These are phyloP conservation scores for Hymenoscyphus linearis DNA, from an alignment of 2,329 filamentous ascomycete species.

Conservation along the genomic window DNA sequence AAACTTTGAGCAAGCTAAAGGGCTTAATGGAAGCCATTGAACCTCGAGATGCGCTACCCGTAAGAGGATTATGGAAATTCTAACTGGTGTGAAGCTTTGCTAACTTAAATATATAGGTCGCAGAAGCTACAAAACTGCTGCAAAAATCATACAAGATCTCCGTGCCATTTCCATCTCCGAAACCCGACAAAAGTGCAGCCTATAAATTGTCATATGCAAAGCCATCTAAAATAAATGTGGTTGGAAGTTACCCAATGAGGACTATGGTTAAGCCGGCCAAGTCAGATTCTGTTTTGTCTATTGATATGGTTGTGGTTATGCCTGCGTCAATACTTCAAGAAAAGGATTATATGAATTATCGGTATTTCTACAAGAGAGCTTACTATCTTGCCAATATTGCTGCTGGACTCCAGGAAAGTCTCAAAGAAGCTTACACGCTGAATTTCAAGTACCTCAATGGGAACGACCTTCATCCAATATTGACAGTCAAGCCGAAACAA, in stretches of 20 bases:
- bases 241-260: slow-evolving; percentile 78
- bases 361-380: slow-evolving; percentile 91
- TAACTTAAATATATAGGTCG: slow-evolving; percentile 44
- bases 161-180: slow-evolving; percentile 83
- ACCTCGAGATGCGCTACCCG: slow-evolving; percentile 41
- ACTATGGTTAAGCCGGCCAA: slow-evolving; percentile 67
- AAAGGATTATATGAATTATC: slow-evolving; percentile 88
- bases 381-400: slow-evolving; percentile 86
- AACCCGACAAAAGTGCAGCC: slow-evolving; percentile 66
- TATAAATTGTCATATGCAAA: slow-evolving; percentile 77
- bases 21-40: slow-evolving; percentile 51
- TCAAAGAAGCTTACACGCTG: slow-evolving; percentile 49
- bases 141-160: slow-evolving; percentile 61
- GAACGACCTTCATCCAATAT: slow-evolving; percentile 70
- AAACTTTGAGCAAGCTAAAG: slow-evolving; percentile 49
- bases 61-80: slow-evolving; percentile 21
- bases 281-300: slow-evolving; percentile 49
- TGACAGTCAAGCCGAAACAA: slow-evolving; percentile 39
- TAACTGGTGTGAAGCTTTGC: neutral
- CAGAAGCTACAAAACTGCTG: slow-evolving; percentile 61
- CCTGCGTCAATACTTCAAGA: slow-evolving; percentile 76
- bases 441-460: slow-evolving; percentile 64
- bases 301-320: slow-evolving; percentile 88
- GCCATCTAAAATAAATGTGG: slow-evolving; percentile 76
- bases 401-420: slow-evolving; percentile 56